These are phyloP conservation scores for Mortierella sp. DNA, from an alignment of 371 early-diverging fungal species.

Conservation along the genomic window DNA sequence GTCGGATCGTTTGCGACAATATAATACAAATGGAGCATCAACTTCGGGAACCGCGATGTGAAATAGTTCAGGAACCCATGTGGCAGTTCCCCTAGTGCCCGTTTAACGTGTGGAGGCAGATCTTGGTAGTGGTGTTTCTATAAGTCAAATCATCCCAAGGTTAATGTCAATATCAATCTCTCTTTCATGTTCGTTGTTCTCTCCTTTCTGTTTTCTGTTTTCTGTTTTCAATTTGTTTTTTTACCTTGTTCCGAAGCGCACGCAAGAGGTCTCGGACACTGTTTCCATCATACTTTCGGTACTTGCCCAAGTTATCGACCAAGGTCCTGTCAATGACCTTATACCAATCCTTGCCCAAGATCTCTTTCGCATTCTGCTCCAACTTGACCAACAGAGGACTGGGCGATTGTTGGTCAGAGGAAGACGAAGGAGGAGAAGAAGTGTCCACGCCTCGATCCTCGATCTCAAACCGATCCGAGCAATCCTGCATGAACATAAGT, in stretches of 20 bases:
- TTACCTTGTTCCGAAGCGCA: constrained; percentile 92
- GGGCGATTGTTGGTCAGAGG: no score
- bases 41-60: constrained; percentile 88
- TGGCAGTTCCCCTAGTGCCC: constrained; percentile 87
- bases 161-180: constrained; percentile 1
- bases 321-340: constrained; percentile 82
- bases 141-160: constrained; percentile 9
- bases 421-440: constrained; percentile 72
- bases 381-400: constrained; percentile 68
- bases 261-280: constrained; percentile 90
- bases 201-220: not conserved
- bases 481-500: constrained; percentile 92
- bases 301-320: constrained; percentile 86
- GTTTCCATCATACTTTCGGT: constrained; percentile 90
- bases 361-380: constrained; percentile 70
- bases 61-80: constrained; percentile 91
- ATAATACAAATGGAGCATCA: constrained; percentile 83
- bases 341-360: constrained; percentile 86
- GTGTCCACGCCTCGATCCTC: constrained; percentile 76
- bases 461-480: constrained; percentile 93
- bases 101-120: constrained; percentile 79
- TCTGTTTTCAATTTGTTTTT: not conserved
- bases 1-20: constrained; percentile 65
- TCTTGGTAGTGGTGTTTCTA: constrained; percentile 98
- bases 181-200: not conserved